phyloP scores from a whole-genome alignment of 1,284 basidiomycete species.

The Heimioporus retisporus region DNA sequence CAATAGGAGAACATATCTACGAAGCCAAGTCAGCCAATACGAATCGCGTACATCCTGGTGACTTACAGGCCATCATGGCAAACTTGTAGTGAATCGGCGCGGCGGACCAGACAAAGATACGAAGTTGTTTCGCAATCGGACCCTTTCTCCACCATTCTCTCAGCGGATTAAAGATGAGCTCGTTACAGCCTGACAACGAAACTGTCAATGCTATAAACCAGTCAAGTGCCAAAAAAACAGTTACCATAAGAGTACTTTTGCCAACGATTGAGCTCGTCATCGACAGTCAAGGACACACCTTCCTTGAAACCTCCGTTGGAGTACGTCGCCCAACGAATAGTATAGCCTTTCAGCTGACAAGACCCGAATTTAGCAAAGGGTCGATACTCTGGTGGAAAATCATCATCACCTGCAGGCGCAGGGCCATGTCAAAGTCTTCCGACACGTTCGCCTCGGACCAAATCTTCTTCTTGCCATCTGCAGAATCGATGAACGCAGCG shows the following conservation, averaged over 20 bases:
- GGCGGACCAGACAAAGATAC: slow-evolving; percentile 80
- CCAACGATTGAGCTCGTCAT: slow-evolving; percentile 88
- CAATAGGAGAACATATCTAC: too few species aligned
- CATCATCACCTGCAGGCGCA: slow-evolving; percentile 60
- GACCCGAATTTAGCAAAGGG: slow-evolving; percentile 2
- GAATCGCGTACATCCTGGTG: slow-evolving; percentile 45
- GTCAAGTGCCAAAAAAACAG: slow-evolving; percentile 26
- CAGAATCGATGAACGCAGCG: slow-evolving; percentile 72
- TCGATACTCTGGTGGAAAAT: background rate
- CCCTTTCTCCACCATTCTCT: slow-evolving; percentile 78
- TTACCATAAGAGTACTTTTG: slow-evolving; percentile 89
- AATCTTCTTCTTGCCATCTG: slow-evolving; percentile 71
- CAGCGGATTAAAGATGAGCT: slow-evolving; percentile 83
- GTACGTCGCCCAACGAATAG: slow-evolving; percentile 82
- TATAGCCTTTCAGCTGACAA: slow-evolving; percentile 69
- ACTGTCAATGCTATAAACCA: slow-evolving; percentile 4
- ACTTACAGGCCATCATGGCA: slow-evolving; percentile 75
- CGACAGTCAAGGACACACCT: slow-evolving; percentile 86
- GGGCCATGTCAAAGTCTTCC: slow-evolving; percentile 90
- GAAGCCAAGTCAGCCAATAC: slow-evolving; percentile 20
- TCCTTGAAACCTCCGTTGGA: slow-evolving; percentile 87
- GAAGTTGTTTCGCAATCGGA: slow-evolving; percentile 82
- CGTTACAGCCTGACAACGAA: slow-evolving; percentile 64
- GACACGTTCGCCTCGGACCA: slow-evolving; percentile 92
- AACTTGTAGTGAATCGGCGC: too few species aligned